Conservation (phyloP, 2,329 filamentous ascomycete genomes). For the Microascus cirrosus region DNA sequence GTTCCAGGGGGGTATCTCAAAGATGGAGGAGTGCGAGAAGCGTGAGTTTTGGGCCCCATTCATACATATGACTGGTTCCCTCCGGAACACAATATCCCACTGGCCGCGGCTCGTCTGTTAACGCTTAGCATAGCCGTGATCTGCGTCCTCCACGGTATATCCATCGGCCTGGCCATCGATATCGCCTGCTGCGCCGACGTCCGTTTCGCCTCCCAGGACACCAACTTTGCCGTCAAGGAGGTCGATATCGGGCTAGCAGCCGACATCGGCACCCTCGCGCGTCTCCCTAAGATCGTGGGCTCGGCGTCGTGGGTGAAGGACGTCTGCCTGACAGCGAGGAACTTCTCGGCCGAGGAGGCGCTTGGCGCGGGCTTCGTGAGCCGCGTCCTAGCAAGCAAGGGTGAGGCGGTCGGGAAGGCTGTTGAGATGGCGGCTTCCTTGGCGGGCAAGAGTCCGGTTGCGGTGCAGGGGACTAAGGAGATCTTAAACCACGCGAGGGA, state of each 20-base stretch:
- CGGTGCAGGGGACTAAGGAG: conserved; percentile 80
- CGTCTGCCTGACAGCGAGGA: conserved; percentile 58
- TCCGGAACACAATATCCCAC: too few species aligned
- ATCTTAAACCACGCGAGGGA: conserved; percentile 74
- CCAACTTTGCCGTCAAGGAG: conserved; percentile 64
- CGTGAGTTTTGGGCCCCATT: conserved; percentile 34
- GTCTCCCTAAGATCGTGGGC: conserved; percentile 63
- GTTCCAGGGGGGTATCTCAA: conserved; percentile 69
- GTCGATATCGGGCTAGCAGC: conserved; percentile 74
- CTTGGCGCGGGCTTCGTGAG: conserved; percentile 59
- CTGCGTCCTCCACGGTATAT: conserved; percentile 66
- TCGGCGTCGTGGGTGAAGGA: conserved; percentile 71
- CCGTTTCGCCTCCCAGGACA: conserved; percentile 48
- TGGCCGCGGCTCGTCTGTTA: too few species aligned
- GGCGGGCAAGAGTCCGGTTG: conserved; percentile 75
- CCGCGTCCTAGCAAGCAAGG: conserved; percentile 52
- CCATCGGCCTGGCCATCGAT: conserved; percentile 70
- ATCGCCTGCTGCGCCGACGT: conserved; percentile 60
- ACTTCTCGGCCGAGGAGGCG: conserved; percentile 61
- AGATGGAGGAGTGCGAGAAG: conserved; percentile 81
- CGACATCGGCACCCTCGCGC: conserved; percentile 64
- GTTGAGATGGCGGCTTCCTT: conserved; percentile 54
- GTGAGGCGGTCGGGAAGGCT: conserved; percentile 48
- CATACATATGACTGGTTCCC: not conserved
- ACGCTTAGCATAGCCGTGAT: conserved; percentile 67